These are phyloP conservation scores for Tribonema minus DNA, from an alignment of 108 stramenopile species.

Conservation along the genomic window DNA sequence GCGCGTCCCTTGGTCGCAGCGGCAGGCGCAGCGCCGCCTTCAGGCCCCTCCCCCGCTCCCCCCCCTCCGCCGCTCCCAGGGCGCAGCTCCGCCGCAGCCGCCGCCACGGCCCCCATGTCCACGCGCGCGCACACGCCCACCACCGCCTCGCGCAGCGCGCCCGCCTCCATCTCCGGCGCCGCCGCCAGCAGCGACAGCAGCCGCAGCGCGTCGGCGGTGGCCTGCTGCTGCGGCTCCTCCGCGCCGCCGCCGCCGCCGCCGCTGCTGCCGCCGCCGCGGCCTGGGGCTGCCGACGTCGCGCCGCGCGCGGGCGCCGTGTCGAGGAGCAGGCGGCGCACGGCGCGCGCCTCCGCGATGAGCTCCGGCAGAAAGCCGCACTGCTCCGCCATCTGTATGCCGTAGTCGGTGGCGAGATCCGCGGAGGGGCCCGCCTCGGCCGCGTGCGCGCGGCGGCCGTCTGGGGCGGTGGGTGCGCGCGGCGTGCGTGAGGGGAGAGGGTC, in stretches of 20 bases:
- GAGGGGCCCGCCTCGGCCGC: too few relatives aligned
- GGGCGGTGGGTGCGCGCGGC: not conserved
- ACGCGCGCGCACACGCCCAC: not conserved
- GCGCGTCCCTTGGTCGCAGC: not conserved
- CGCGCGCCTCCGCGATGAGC: constrained; percentile 18
- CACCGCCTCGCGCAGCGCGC: not conserved
- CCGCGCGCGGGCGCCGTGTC: not conserved
- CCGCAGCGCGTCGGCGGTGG: not conserved
- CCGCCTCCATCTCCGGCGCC: not conserved
- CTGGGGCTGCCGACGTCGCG: not conserved
- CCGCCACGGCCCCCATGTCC: not conserved
- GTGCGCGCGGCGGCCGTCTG: constrained; percentile 10
- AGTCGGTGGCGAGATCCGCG: too few relatives aligned
- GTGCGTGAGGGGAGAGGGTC: not conserved
- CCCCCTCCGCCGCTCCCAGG: not conserved
- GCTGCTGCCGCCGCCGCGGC: not conserved
- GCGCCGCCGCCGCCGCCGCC: not conserved
- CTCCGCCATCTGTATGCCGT: constrained; percentile 26
- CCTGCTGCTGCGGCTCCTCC: not conserved
- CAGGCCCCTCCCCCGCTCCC: not conserved
- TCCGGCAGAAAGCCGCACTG: constrained; percentile 22
- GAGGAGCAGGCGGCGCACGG: not conserved
- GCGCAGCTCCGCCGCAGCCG: not conserved
- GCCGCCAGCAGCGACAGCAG: too few relatives aligned
- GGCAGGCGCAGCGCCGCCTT: not conserved